Conservation (phyloP, 2,329 filamentous ascomycete species). For the Colletotrichum sp. region DNA sequence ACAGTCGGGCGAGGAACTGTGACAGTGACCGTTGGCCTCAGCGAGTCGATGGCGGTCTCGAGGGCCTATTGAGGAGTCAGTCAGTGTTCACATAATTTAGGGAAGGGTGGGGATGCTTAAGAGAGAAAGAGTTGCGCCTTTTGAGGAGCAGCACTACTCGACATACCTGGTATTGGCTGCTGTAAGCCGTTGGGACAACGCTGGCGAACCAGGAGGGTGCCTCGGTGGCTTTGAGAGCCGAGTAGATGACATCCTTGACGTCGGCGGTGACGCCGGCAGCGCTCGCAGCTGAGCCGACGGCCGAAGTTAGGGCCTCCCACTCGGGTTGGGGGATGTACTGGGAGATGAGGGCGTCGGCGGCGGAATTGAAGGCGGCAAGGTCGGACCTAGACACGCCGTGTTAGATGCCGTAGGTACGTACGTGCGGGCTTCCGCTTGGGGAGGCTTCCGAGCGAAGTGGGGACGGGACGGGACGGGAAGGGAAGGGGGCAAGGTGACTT, state of each 20-base stretch:
- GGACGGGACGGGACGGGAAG: background rate
- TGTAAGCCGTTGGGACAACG: conserved; percentile 29
- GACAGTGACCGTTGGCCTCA: conserved; percentile 13
- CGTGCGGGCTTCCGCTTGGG: background rate
- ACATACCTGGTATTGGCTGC: conserved; percentile 2
- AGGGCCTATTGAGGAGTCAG: background rate
- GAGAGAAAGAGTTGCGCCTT: background rate
- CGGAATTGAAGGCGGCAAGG: conserved; percentile 26
- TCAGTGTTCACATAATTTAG: background rate
- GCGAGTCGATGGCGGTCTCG: conserved; percentile 24
- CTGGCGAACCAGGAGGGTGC: conserved; percentile 29
- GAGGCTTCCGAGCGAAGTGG: background rate
- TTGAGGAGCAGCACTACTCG: conserved; percentile 21
- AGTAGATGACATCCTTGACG: conserved; percentile 26
- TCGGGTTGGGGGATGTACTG: conserved; percentile 31
- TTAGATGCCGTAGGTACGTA: background rate
- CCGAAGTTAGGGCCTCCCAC: conserved; percentile 25
- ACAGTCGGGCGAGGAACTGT: conserved; percentile 16
- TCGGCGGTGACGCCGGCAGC: conserved; percentile 30
- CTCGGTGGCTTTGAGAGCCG: conserved; percentile 28
- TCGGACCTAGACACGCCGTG: conserved; percentile 2
- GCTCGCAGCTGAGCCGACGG: conserved; percentile 29
- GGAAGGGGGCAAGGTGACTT: background rate
- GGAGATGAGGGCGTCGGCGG: conserved; percentile 30
- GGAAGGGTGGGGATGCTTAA: background rate